Base-by-base conservation (phyloP, 371 early-diverging fungal genomes). In the Synchytrium microbalum region DNA sequence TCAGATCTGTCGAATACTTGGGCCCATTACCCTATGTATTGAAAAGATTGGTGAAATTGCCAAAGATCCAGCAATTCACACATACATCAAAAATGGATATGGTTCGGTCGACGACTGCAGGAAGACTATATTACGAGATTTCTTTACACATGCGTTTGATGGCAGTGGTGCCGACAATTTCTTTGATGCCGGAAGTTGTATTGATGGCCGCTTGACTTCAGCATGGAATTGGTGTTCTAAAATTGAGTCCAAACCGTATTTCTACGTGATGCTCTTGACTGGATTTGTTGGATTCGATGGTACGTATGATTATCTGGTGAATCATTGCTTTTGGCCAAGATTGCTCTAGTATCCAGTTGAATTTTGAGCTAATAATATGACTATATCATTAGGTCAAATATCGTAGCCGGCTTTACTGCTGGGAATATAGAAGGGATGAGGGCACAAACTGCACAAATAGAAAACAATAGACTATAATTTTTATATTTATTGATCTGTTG, bases 191-290 rank as follows among this genome's bases (percentile, higher is more conserved):
- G 97, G 97, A 25, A 81, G 87, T n/a, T 97, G 98, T 72, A 95
- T 97, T 75, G 98, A 97, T 65, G 98, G 96, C 28, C 80, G 98
- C 46, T 72, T 96, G 64, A 96, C 96, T 2, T 70, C 70, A 51
- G 91, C 92, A 14, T 92, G 95, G 96, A 95, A 96, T 73, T 96
- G 95, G 96, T 96, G 96, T 78, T 90, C 92, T 26, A 79, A 77
- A 60, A 84, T 96, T 19, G 96, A 97, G 72, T 94, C 94, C 82
- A 97, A 97, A 75, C 71, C 79, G 1, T 95, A 84, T 78, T 96
- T 91, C 71, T 92, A 90, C 25, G 78, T 96, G 46, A 96, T 97
- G 70, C 72, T 95, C 62, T 81, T 93, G 69, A 88, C 90, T 52
- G 91, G 88, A 72, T 82, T 81, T 62, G 64, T 73, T 32, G 79